Base-by-base conservation (phyloP, 73 alveolate species). In the Tetrahymena borealis region DNA sequence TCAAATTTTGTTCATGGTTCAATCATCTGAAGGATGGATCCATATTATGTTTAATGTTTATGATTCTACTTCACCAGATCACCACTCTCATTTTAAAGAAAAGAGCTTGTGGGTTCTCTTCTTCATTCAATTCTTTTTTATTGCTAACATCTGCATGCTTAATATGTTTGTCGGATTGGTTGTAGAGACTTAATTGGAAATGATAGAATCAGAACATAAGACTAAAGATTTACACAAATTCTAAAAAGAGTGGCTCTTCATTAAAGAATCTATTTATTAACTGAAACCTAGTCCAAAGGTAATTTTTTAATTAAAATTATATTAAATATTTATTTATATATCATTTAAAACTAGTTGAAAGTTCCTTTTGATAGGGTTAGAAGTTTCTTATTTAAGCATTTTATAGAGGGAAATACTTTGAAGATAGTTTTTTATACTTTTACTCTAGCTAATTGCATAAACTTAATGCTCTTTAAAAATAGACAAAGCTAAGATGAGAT, bases 151-250 rank as follows among this genome's bases (percentile, higher is more conserved):
- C 32, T 93, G 95, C 33, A 93, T 93, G 90, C 91, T 93, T 11
- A 93, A 93, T 93, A 93, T 93, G 95, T 93, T 93, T 93, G 91
- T 93, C 31, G 95, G 95, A 0, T 85, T 93, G 11, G 93, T 93
- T 0, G 95, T 93, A 32, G 91, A 90, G 28, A 93, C 95, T 1
- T 79, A 93, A 39, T 38, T 79, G n/a, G 95, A 93, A 39, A 38
- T 92, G 16, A 93, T 79, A 39, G 77, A 79, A 31, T 39, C 41
- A 32, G 95, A 91, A 0, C 39, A 93, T 20, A 90, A 90, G 15
- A 39, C 90, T 7, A 36, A 36, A 31, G 90, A 38, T 38, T 93
- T 93, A 39, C 93, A 93, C 35, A 90, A 90, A 12, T 79, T 39
- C 91, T 43, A 93, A 93, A 93, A 90, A 32, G 95, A 93, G 35